Evolutionary conservation across 257 asterid genomes (phyloP).

Genomic region (Salvia rosmarinus): DNA sequence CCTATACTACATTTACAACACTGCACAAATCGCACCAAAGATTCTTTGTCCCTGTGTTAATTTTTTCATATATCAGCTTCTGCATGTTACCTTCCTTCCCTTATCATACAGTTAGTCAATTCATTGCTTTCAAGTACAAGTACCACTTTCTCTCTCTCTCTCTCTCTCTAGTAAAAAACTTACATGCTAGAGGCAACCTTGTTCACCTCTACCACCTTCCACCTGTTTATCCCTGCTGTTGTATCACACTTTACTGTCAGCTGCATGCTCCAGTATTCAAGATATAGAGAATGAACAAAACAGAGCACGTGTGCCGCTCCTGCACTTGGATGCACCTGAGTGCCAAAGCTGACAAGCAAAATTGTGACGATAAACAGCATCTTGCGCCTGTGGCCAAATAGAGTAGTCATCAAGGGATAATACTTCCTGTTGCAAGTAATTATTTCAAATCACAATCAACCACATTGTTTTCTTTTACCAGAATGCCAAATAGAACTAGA

Average conservation of each 20-base stretch:
- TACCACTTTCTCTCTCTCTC: neutral
- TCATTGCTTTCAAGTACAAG: neutral
- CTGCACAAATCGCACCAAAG: neutral
- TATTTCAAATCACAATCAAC: neutral
- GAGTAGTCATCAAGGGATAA: neutral
- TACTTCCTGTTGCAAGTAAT: conserved; percentile 2
- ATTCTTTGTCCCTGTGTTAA: conserved; percentile 14
- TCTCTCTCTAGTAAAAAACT: neutral
- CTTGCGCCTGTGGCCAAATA: conserved; percentile 27
- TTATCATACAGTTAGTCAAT: conserved; percentile 19
- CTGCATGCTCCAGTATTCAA: neutral
- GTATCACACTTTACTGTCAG: neutral
- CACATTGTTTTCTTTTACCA: conserved; percentile 5
- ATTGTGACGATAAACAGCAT: conserved; percentile 5
- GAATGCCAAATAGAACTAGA: neutral
- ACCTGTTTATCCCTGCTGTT: neutral
- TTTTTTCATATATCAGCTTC: neutral
- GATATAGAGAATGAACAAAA: neutral
- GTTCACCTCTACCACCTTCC: neutral
- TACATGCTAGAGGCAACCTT: neutral
- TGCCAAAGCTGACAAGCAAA: conserved; percentile 13
- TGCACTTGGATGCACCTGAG: neutral
- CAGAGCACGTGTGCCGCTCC: neutral
- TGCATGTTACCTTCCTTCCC: conserved; percentile 19
- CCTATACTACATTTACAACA: conserved; percentile 30